These are phyloP conservation scores for Trametes sanguinea DNA, from an alignment of 768 basidiomycete species.

Conservation along the genomic window DNA sequence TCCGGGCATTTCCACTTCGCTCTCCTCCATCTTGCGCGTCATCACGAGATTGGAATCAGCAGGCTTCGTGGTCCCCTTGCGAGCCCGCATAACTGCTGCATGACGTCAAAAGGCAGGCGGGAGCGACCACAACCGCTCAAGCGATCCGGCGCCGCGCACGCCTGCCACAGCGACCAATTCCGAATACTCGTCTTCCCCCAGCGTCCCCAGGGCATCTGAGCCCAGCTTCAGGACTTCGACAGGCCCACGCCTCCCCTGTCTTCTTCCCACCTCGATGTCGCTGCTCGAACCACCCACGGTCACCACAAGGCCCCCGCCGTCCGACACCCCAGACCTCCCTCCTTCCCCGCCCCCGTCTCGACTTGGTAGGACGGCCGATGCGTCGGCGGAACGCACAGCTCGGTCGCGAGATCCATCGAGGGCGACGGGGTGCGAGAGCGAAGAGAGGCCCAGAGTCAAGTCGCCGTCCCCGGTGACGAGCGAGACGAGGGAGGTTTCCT, in stretches of 20 bases:
- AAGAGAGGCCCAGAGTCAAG: not conserved
- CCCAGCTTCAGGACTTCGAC: not conserved
- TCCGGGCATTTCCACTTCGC: too few species aligned
- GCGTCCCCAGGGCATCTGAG: not conserved
- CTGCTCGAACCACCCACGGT: slow-evolving; percentile 11
- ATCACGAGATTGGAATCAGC: too few species aligned
- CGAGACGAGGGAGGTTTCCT: not conserved
- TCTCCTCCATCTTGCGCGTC: too few species aligned
- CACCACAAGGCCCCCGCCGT: not conserved
- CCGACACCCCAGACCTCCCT: slow-evolving; percentile 8
- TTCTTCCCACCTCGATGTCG: slow-evolving; percentile 10
- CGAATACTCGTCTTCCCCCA: not conserved
- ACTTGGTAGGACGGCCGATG: not conserved
- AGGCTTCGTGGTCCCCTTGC: too few species aligned
- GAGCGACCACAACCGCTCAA: not conserved
- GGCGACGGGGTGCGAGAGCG: not conserved
- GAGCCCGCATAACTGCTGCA: not conserved
- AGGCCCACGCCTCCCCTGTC: not conserved
- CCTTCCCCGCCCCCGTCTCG: slow-evolving; percentile 10
- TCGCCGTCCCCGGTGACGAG: not conserved
- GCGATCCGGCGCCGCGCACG: not conserved
- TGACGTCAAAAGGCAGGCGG: slow-evolving; percentile 11
- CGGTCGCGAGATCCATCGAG: not conserved
- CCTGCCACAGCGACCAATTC: not conserved
- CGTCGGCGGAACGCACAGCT: not conserved